Evolutionary conservation across 2,329 filamentous ascomycete species (phyloP).

Genomic region (Talaromyces sp.): DNA sequence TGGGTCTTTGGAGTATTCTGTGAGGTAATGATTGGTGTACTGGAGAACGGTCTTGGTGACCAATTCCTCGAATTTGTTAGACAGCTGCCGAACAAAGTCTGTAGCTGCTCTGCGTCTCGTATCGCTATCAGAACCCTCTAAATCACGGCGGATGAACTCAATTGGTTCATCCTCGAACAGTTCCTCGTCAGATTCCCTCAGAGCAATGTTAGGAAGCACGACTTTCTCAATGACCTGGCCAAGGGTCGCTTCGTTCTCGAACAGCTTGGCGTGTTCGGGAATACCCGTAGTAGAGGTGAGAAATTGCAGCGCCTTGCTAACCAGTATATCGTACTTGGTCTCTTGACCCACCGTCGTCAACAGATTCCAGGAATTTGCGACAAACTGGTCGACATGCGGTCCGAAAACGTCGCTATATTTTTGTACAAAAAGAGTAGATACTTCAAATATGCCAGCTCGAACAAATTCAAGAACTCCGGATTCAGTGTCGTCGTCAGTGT

Average conservation of each 20-base stretch:
- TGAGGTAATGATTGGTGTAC: slow-evolving; percentile 81
- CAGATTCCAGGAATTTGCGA: slow-evolving; percentile 84
- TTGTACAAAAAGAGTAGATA: slow-evolving; percentile 79
- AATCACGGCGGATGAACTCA: slow-evolving; percentile 89
- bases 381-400: slow-evolving; percentile 72
- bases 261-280: slow-evolving; percentile 70
- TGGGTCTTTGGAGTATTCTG: slow-evolving; percentile 62
- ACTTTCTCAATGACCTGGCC: slow-evolving; percentile 92
- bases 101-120: slow-evolving; percentile 87
- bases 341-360: slow-evolving; percentile 79
- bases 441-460: slow-evolving; percentile 90
- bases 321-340: slow-evolving; percentile 88
- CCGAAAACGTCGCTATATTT: slow-evolving; percentile 96
- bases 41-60: slow-evolving; percentile 82
- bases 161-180: slow-evolving; percentile 98
- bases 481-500: slow-evolving; percentile 84
- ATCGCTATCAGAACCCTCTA: slow-evolving; percentile 94
- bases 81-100: slow-evolving; percentile 83
- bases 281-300: slow-evolving; percentile 81
- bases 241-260: slow-evolving; percentile 75
- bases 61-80: slow-evolving; percentile 77
- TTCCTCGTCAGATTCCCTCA: slow-evolving; percentile 90
- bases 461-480: slow-evolving; percentile 77
- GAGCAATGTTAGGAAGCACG: slow-evolving; percentile 82
- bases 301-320: slow-evolving; percentile 92